A percentile compares a stretch with the other conserved stretches of the same genome.
Evolutionary conservation across 352 stramenopile species (phyloP).

Genomic region (Pythium inflatum): DNA sequence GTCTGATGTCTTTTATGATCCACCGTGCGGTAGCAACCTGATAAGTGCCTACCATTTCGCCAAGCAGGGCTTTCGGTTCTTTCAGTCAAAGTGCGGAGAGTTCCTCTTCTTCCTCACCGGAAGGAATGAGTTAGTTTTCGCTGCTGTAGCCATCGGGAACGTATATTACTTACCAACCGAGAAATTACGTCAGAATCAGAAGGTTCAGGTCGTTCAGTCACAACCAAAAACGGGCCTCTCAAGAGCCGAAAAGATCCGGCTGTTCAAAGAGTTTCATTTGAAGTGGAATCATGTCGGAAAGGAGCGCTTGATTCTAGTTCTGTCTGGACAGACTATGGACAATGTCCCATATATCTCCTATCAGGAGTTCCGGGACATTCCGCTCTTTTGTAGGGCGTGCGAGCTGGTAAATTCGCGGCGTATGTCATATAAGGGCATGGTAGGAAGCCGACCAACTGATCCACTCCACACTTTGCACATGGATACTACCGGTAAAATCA

Average conservation of each 20-base stretch:
- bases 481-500: constrained; percentile 16
- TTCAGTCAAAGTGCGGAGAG: constrained; percentile 2
- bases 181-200: not conserved
- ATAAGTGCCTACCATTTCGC: constrained; percentile 1
- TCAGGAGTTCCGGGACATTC: not conserved
- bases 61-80: constrained; percentile 6
- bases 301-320: constrained; percentile 12
- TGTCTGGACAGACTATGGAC: constrained; percentile 11
- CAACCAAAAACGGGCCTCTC: not conserved
- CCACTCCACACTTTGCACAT: constrained; percentile 15
- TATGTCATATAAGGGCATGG: constrained; percentile 18
- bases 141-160: constrained; percentile 2
- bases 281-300: constrained; percentile 10
- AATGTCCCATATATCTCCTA: constrained; percentile 15
- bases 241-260: constrained; percentile 5
- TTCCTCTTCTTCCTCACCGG: constrained; percentile 17
- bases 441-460: not conserved
- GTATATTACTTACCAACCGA: constrained; percentile 17
- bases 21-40: not conserved
- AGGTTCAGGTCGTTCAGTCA: not conserved
- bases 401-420: constrained; percentile 6
- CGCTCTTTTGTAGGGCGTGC: constrained; percentile 14
- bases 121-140: constrained; percentile 10
- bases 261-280: constrained; percentile 11
- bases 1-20: not conserved